Evolutionary conservation across 306 rosid genomes (phyloP).

Genomic region (Inga laurina): DNA sequence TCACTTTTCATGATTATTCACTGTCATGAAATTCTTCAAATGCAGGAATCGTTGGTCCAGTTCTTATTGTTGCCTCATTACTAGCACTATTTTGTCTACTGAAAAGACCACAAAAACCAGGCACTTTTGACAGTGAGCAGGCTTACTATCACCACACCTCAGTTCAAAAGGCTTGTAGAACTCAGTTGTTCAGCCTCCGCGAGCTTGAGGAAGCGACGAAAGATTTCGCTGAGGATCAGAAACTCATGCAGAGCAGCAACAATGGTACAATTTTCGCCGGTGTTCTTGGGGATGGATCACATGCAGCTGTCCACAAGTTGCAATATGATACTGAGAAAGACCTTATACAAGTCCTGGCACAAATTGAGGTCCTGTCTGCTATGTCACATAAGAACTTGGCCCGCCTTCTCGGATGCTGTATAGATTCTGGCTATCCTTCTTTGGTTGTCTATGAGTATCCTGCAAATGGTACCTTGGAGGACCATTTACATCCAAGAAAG

Average conservation of each 20-base stretch:
- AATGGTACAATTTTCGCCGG: conserved; percentile 70
- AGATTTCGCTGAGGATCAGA: conserved; percentile 55
- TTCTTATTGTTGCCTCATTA: conserved; percentile 67
- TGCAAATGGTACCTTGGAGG: conserved; percentile 71
- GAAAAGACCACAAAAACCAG: conserved; percentile 51
- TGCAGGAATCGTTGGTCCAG: conserved; percentile 85
- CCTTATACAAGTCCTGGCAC: conserved; percentile 62
- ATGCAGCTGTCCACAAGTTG: conserved; percentile 70
- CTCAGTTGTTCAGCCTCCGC: conserved; percentile 60
- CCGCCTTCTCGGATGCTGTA: conserved; percentile 74
- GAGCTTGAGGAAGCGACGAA: conserved; percentile 83
- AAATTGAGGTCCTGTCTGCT: conserved; percentile 64
- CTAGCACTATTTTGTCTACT: conserved; percentile 59
- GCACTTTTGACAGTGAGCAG: conserved; percentile 48
- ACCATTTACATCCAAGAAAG: conserved; percentile 59
- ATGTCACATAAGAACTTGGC: conserved; percentile 65
- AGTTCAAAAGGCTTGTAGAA: conserved; percentile 62
- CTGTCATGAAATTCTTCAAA: conserved; percentile 23
- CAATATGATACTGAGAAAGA: conserved; percentile 68
- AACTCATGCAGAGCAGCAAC: conserved; percentile 51
- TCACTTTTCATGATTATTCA: not conserved
- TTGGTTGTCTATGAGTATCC: conserved; percentile 77
- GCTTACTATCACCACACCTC: conserved; percentile 58
- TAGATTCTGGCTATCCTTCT: conserved; percentile 58
- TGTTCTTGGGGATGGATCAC: conserved; percentile 72